Evolutionary conservation across 768 basidiomycete genomes (phyloP), one percentile per base, ranked within the genome.

Genomic region (Termitomyces sp.): DNA sequence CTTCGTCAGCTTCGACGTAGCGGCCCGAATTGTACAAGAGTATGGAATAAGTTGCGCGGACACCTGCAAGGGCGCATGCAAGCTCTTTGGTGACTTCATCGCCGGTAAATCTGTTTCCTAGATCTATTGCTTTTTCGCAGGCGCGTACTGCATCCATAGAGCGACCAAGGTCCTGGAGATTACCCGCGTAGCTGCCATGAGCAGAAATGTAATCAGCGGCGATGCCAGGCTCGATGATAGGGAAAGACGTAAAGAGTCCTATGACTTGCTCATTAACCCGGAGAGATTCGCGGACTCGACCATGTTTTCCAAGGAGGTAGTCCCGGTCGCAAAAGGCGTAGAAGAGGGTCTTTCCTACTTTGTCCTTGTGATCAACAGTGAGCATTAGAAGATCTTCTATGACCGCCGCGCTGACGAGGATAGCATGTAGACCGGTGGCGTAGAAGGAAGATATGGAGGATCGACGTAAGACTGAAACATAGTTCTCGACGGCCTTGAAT

Each of bases 241-340:
- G 52, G 23, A 49, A 28, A 23, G 49, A 26, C n/a, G 52, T 19
- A 21, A 54, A 41, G 11, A 54, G 51, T 40, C 28, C 26, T 5
- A 49, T 17, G 7, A 53, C 23, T 41, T 53, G 43, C n/a, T 56
- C 59, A 12, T 47, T 33, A 10, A 42, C 31, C 38, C 26, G 40
- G 30, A 56, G 35, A 10, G 44, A 23, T 43, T 60, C 59, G 14
- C 55, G 59, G 49, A 56, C n/a, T 37, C 54, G 37, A 37, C 54
- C 54, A 41, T 60, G 44, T 23, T 56, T 56, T 11, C 50, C 50
- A 11, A 60, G 51, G 28, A 60, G 30, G 44, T 35, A 60, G 30
- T 56, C 55, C 5, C 33, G 50, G 26, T 56, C 45, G 31, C 42
- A 14, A 17, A 42, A 41, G 33, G 55, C 26, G 14, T 52, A 26